These are phyloP conservation scores for Takashimella tepidaria DNA, from an alignment of 1,284 basidiomycete species.

Conservation along the genomic window DNA sequence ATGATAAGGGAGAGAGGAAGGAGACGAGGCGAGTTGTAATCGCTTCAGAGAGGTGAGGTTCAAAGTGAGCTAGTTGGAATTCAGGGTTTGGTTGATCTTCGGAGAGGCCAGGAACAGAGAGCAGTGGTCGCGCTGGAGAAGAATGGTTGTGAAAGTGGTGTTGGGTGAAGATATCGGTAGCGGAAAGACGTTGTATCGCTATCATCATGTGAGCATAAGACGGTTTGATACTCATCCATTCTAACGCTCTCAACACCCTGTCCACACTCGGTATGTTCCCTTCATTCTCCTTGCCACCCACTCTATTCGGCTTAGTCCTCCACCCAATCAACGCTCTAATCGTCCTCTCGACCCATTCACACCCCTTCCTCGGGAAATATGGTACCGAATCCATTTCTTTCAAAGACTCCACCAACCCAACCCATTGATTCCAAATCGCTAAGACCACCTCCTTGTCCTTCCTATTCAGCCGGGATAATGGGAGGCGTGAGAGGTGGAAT, in stretches of 20 bases:
- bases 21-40: not conserved
- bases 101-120: not conserved
- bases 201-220: not conserved
- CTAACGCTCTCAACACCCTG: not conserved
- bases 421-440: not conserved
- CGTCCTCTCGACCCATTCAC: constrained; percentile 10
- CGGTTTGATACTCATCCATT: not conserved
- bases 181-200: not conserved
- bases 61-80: not conserved
- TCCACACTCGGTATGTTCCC: not conserved
- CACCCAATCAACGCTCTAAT: constrained; percentile 7
- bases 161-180: not conserved
- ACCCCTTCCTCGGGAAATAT: not conserved
- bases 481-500: not conserved
- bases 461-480: not conserved
- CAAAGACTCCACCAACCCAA: not conserved
- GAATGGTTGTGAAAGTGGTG: not conserved
- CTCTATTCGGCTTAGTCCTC: not conserved
- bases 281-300: not conserved
- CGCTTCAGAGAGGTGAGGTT: not conserved
- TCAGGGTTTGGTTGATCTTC: not conserved
- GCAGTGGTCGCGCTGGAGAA: too few species aligned
- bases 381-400: not conserved
- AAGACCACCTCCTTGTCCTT: not conserved
- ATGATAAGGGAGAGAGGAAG: not conserved